phyloP scores from a whole-genome alignment of 805 yeast species.

The Ogataea wickerhamii region DNA sequence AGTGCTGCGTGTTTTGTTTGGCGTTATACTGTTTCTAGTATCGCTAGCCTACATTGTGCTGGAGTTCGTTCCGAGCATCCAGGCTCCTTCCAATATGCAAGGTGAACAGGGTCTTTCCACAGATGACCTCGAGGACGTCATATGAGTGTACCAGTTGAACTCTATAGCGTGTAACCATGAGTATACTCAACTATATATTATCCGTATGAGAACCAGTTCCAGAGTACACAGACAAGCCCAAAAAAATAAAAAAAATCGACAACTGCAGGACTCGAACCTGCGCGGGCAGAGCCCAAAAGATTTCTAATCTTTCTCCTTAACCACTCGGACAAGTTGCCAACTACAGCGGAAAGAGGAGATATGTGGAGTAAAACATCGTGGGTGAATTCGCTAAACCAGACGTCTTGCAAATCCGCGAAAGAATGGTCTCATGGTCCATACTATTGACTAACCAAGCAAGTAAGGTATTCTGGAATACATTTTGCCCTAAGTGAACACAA shows the following conservation, averaged over 20 bases:
- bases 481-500: too few relatives aligned
- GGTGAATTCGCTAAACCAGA: too few relatives aligned
- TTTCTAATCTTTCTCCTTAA: slow-evolving; percentile 57
- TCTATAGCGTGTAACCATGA: too few relatives aligned
- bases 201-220: too few relatives aligned
- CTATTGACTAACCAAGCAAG: too few relatives aligned
- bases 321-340: slow-evolving; percentile 57
- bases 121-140: slow-evolving; percentile 34
- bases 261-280: slow-evolving; percentile 61
- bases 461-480: too few relatives aligned
- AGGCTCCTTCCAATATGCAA: slow-evolving; percentile 81
- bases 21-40: slow-evolving; percentile 51
- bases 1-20: slow-evolving; percentile 51
- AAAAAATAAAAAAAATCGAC: slow-evolving; percentile 39
- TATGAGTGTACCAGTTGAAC: too few relatives aligned
- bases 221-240: slow-evolving; percentile 4
- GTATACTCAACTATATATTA: too few relatives aligned
- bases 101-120: slow-evolving; percentile 39
- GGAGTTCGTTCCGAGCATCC: slow-evolving; percentile 70
- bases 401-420: too few relatives aligned
- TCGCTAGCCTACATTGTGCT: slow-evolving; percentile 60
- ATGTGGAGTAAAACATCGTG: too few relatives aligned
- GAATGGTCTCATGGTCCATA: too few relatives aligned
- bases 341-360: too few relatives aligned
- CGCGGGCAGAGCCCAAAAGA: slow-evolving; percentile 62